Evolutionary conservation across 139 green algal genomes (phyloP).

Genomic region (Limnomonas spitsbergensis): DNA sequence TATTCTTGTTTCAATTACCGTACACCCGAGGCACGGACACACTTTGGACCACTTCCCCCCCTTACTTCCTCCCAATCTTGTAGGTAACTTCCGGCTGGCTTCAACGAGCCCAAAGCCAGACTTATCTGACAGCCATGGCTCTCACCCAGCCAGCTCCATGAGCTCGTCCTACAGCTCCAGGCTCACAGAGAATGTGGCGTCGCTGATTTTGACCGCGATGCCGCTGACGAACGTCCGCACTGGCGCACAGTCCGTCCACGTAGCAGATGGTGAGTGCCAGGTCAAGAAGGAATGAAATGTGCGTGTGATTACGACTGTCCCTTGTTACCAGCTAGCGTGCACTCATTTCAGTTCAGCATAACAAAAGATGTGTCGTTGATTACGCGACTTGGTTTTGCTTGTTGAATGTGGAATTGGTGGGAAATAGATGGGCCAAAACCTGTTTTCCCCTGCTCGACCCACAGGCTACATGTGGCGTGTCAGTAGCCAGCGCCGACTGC

Average conservation of each 20-base stretch:
- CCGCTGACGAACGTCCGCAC: neutral
- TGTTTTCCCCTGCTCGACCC: too few species aligned
- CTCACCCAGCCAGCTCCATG: neutral
- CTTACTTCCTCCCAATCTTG: too few species aligned
- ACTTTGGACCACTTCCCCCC: too few species aligned
- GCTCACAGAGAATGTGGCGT: neutral
- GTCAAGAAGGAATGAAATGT: too few species aligned
- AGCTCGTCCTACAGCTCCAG: neutral
- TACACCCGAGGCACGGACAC: too few species aligned
- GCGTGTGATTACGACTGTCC: neutral
- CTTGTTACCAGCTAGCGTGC: neutral
- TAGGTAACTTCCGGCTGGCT: neutral
- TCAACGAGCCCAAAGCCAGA: neutral
- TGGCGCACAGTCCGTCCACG: neutral
- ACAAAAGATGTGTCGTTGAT: neutral
- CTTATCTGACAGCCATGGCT: neutral
- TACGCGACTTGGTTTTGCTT: neutral
- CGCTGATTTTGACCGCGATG: neutral
- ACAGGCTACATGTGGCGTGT: neutral
- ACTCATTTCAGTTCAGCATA: too few species aligned
- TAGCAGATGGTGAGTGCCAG: neutral
- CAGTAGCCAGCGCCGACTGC: neutral
- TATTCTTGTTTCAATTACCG: too few species aligned
- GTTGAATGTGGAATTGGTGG: too few species aligned
- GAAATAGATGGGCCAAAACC: too few species aligned